Evolutionary conservation across 2,329 filamentous ascomycete species (phyloP), one percentile per base, ranked within the genome.

Genomic region (Phaeoacremonium minimum): DNA sequence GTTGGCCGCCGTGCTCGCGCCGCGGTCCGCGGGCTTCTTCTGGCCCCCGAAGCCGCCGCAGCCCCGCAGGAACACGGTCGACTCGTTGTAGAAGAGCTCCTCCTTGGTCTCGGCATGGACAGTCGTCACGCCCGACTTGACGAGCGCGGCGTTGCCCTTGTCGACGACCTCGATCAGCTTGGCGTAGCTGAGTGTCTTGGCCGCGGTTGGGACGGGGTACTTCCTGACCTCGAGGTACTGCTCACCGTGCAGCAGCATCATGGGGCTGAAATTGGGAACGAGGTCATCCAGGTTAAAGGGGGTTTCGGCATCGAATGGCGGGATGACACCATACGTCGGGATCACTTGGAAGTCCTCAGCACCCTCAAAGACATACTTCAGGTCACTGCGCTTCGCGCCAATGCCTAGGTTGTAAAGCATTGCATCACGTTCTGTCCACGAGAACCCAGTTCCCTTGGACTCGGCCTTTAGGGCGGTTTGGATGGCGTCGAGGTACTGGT

Each of bases 211-310:
- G 52, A 97, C 85, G 28, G 93, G 93, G 69, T 82, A 94, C 63
- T 91, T 88, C 58, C 83, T 81, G 55, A 98, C 77, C 67, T 98
- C 93, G 46, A 98, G 87, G 68, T 90, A 98, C 65, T 98, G 93
- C 73, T 98, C 93, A 57, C 93, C 93, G 69, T 98, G 93, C 16
- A 98, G 84, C 34, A 98, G 80, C 89, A 96, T 96, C 88, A 95
- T 96, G 44, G 90, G 91, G 26, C 80, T 88, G 73, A 96, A 98
- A 74, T 97, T 95, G 60, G 90, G 89, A 18, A 97, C 85, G 43
- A 98, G 77, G 39, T 90, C 80, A 55, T 81, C 78, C 52, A 93
- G 75, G 61, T 73, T 80, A 71, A 85, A 97, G 18, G 91, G 87
- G 43, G 81, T 70, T 48, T 85, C 75, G 42, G 88, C 83, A 66